phyloP scores from a whole-genome alignment of 805 yeast genomes.

The Brettanomyces nanus region DNA sequence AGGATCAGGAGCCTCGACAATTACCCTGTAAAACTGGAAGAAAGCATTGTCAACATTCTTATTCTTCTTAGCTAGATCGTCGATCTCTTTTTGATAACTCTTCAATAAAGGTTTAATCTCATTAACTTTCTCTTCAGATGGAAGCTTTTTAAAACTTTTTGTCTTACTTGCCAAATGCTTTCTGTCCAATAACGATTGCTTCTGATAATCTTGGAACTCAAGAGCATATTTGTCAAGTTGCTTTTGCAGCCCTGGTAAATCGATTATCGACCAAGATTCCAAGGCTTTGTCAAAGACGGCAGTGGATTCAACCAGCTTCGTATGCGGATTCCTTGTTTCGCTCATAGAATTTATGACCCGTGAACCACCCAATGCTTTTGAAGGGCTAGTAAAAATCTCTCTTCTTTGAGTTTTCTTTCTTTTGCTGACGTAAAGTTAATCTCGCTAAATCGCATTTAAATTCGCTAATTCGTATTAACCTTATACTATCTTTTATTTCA shows the following conservation, averaged over 20 bases:
- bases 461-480: no score
- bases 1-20: conserved; percentile 94
- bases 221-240: conserved; percentile 68
- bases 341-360: no score
- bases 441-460: no score
- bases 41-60: conserved; percentile 68
- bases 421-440: no score
- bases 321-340: background rate
- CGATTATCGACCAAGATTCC: conserved; percentile 68
- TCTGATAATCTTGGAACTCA: conserved; percentile 63
- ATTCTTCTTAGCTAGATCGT: conserved; percentile 66
- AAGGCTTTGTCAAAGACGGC: conserved; percentile 47
- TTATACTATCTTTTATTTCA: no score
- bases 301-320: background rate
- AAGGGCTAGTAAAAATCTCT: no score
- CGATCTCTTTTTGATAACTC: conserved; percentile 83
- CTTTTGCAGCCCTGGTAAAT: conserved; percentile 61
- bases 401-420: no score
- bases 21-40: conserved; percentile 61
- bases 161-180: conserved; percentile 76
- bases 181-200: conserved; percentile 57
- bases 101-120: conserved; percentile 63
- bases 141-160: conserved; percentile 72
- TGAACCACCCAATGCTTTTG: no score
- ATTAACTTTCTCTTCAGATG: conserved; percentile 55